phyloP scores from a whole-genome alignment of 169 alveolate genomes.

The Plasmodium knowlesi region DNA sequence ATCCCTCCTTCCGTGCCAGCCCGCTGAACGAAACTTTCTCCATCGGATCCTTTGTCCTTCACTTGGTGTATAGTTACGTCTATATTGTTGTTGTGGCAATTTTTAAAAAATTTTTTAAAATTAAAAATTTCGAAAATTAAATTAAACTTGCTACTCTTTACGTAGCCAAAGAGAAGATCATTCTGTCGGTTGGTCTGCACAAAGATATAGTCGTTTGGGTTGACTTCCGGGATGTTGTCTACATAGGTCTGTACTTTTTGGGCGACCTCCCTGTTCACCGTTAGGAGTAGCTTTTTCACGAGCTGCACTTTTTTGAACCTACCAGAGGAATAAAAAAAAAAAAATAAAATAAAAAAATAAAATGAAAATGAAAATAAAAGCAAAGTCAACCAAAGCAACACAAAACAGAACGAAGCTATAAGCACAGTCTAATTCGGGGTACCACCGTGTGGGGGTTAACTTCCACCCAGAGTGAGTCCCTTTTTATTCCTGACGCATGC shows the following conservation, averaged over 20 bases:
- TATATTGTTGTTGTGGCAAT: slow-evolving; percentile 14
- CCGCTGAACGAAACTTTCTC: not conserved
- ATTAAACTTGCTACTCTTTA: slow-evolving; percentile 52
- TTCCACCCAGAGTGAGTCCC: not conserved
- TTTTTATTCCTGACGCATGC: not conserved
- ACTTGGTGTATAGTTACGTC: slow-evolving; percentile 13
- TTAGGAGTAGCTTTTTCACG: slow-evolving; percentile 31
- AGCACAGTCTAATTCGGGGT: not conserved
- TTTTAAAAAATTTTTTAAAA: slow-evolving; percentile 28
- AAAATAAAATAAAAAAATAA: not conserved
- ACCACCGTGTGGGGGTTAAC: not conserved
- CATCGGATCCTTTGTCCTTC: not conserved
- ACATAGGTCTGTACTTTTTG: slow-evolving; percentile 6
- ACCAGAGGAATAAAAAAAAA: not conserved
- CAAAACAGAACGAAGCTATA: too few relatives aligned
- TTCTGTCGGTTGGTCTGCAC: slow-evolving; percentile 67
- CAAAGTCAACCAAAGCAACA: too few relatives aligned
- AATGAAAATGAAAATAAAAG: not conserved
- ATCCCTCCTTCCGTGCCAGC: not conserved
- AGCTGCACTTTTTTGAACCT: slow-evolving; percentile 48
- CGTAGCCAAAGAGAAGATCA: slow-evolving; percentile 56
- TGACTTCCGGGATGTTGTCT: slow-evolving; percentile 32
- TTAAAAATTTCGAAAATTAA: slow-evolving; percentile 56
- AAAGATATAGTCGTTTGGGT: slow-evolving; percentile 42
- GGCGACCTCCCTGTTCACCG: slow-evolving; percentile 7